Evolutionary conservation across 345 rosid species (phyloP).

Genomic region (Gossypioides kirkii): DNA sequence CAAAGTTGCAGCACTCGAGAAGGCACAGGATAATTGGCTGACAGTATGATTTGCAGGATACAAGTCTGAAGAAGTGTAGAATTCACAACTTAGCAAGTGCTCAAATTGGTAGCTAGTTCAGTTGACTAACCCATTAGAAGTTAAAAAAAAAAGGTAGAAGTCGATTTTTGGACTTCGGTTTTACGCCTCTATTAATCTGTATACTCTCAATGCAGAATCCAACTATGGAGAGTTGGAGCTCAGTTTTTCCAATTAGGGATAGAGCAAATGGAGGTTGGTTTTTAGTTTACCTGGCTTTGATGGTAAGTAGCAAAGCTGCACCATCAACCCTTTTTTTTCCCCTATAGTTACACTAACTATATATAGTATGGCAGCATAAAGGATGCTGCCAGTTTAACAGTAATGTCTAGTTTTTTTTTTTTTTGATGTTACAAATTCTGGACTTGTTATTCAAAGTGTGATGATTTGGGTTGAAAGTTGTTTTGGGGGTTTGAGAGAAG

Average conservation of each 20-base stretch:
- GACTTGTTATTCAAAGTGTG: constrained; percentile 22
- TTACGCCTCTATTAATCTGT: constrained; percentile 60
- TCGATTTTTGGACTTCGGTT: constrained; percentile 29
- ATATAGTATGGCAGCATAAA: constrained; percentile 23
- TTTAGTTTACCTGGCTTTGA: constrained; percentile 34
- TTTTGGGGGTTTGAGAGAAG: constrained; percentile 19
- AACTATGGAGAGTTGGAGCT: constrained; percentile 57
- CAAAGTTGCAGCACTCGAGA: constrained; percentile 74
- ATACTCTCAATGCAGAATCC: constrained; percentile 42
- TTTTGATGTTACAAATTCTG: constrained; percentile 13
- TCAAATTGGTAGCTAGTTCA: constrained; percentile 35
- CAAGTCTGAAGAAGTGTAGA: constrained; percentile 36
- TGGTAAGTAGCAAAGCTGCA: constrained; percentile 33
- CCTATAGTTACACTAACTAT: constrained; percentile 17
- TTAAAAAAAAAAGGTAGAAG: constrained; percentile 23
- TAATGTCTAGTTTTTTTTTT: constrained; percentile 20
- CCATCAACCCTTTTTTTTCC: constrained; percentile 23
- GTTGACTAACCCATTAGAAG: constrained; percentile 38
- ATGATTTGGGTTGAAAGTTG: constrained; percentile 18
- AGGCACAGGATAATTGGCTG: constrained; percentile 26
- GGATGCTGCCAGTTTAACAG: constrained; percentile 29
- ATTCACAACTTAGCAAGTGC: constrained; percentile 33
- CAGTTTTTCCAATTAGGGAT: constrained; percentile 48
- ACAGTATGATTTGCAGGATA: constrained; percentile 41
- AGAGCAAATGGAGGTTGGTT: constrained; percentile 55